Conservation (phyloP, 345 rosid genomes). For the Clausena lansium region DNA sequence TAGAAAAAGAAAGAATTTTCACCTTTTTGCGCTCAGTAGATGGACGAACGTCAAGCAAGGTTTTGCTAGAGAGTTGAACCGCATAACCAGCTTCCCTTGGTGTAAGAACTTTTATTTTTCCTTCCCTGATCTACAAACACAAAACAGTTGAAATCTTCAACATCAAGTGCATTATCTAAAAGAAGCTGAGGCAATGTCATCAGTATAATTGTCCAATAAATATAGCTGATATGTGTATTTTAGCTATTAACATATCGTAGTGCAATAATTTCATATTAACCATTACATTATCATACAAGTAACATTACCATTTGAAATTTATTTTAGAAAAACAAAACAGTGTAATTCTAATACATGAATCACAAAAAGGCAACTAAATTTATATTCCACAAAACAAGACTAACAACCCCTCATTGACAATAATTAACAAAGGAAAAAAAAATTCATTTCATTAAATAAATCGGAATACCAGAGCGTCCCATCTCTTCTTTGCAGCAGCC, state of each 20-base stretch:
- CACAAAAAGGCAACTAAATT: background rate
- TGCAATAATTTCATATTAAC: background rate
- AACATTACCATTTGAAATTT: background rate
- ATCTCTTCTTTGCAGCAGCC: slow-evolving; percentile 93
- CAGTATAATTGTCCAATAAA: background rate
- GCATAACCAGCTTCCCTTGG: slow-evolving; percentile 94
- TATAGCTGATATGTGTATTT: background rate
- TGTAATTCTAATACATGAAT: background rate
- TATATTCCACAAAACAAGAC: no score
- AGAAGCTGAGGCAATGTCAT: slow-evolving; percentile 10
- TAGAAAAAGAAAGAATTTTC: background rate
- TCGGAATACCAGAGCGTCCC: slow-evolving; percentile 75
- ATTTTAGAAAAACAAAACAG: background rate
- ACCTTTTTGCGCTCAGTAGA: slow-evolving; percentile 73
- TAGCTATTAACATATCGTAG: background rate
- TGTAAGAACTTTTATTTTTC: slow-evolving; percentile 74
- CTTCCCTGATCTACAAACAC: slow-evolving; percentile 65
- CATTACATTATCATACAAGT: background rate
- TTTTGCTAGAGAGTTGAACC: slow-evolving; percentile 75
- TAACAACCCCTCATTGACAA: background rate
- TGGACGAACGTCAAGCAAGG: slow-evolving; percentile 83
- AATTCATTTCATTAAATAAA: background rate
- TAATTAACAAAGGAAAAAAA: background rate
- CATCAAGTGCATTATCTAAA: slow-evolving; percentile 1
- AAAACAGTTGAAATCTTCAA: slow-evolving; percentile 14